A percentile compares a stretch with the other conserved stretches of the same genome.
Evolutionary conservation across 805 yeast genomes (phyloP).

Genomic region (Priceomyces fermenticarens): DNA sequence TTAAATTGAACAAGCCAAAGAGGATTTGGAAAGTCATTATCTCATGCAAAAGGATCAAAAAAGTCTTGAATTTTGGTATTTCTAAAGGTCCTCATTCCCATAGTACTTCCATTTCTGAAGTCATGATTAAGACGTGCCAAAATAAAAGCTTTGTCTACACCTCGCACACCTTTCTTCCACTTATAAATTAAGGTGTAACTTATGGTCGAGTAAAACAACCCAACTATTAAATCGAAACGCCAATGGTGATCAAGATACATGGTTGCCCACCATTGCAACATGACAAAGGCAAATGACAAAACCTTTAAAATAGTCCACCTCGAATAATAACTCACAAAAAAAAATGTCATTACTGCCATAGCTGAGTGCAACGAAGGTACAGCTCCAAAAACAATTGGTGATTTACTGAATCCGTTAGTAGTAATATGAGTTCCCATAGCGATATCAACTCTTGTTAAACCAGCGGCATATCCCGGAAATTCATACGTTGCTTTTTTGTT

Average conservation of each 20-base stretch:
- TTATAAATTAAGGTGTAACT: constrained; percentile 38
- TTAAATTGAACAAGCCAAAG: no score
- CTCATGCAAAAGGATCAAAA: constrained; percentile 43
- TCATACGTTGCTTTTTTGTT: constrained; percentile 55
- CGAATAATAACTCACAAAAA: constrained; percentile 39
- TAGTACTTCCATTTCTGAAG: constrained; percentile 43
- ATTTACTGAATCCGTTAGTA: constrained; percentile 55
- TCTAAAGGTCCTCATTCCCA: constrained; percentile 64
- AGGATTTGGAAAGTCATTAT: no score
- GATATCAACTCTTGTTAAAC: constrained; percentile 49
- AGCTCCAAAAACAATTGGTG: constrained; percentile 68
- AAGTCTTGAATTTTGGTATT: constrained; percentile 46
- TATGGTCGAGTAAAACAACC: constrained; percentile 49
- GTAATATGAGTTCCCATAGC: constrained; percentile 52
- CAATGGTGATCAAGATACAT: constrained; percentile 74
- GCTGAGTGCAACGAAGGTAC: constrained; percentile 64
- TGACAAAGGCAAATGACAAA: constrained; percentile 42
- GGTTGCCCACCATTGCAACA: constrained; percentile 72
- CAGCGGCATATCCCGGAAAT: constrained; percentile 67
- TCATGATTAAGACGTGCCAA: constrained; percentile 36
- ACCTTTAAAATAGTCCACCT: constrained; percentile 31
- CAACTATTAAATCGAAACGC: constrained; percentile 59
- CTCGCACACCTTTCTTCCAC: constrained; percentile 23
- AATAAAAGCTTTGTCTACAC: constrained; percentile 35
- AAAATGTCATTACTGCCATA: constrained; percentile 53